Conservation (phyloP, 2,329 filamentous ascomycete genomes). For the Penicillium digitatum region DNA sequence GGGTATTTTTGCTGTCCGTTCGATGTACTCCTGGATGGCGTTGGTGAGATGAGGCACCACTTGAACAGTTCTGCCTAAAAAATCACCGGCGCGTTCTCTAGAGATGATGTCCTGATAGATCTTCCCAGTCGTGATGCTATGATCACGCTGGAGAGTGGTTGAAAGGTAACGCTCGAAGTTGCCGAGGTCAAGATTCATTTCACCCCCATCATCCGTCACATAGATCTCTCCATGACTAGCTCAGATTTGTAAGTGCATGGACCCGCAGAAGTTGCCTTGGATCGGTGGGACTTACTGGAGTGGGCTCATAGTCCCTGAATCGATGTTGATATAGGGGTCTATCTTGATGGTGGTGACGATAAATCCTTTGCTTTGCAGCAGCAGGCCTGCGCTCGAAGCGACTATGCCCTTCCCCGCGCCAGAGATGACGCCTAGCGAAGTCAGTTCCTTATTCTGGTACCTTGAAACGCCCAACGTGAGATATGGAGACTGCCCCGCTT, state of each 20-base stretch:
- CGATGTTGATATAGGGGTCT: conserved; percentile 71
- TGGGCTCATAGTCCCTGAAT: conserved; percentile 63
- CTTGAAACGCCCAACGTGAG: neutral
- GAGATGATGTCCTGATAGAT: conserved; percentile 88
- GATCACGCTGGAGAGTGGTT: conserved; percentile 75
- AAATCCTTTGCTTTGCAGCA: conserved; percentile 30
- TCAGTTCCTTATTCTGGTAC: neutral
- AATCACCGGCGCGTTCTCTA: conserved; percentile 67
- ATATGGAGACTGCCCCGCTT: neutral
- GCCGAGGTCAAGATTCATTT: conserved; percentile 69
- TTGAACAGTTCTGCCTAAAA: conserved; percentile 84
- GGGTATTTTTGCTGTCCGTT: conserved; percentile 76
- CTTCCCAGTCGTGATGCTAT: conserved; percentile 97
- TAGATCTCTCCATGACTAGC: conserved; percentile 80
- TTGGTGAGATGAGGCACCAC: conserved; percentile 90
- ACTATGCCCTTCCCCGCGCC: conserved; percentile 62
- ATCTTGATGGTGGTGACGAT: conserved; percentile 34
- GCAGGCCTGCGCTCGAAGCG: conserved; percentile 48
- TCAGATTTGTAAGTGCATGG: neutral
- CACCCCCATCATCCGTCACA: conserved; percentile 78
- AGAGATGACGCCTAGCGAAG: conserved; percentile 43
- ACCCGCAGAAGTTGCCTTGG: neutral
- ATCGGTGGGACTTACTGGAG: conserved; percentile 19
- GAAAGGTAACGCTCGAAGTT: conserved; percentile 80
- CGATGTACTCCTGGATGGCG: conserved; percentile 88